phyloP scores from a whole-genome alignment of 768 basidiomycete species.

The Hericium rajendrae region DNA sequence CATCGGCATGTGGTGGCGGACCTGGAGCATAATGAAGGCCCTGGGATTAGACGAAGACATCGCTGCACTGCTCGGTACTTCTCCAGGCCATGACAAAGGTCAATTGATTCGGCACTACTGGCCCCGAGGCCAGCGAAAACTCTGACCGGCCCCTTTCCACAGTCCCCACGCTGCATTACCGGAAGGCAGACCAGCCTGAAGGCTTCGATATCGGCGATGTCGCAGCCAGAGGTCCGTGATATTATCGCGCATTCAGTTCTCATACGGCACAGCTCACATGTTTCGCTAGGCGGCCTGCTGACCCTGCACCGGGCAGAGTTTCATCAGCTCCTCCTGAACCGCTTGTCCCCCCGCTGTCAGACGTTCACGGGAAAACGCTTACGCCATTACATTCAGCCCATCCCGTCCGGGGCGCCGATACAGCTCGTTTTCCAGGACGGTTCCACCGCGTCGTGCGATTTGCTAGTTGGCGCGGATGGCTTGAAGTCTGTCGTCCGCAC shows the following conservation, averaged over 20 bases:
- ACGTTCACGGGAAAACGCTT: conserved; percentile 51
- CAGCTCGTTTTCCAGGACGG: conserved; percentile 55
- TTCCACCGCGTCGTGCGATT: conserved; percentile 46
- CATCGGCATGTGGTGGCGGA: conserved; percentile 28
- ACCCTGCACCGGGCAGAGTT: conserved; percentile 60
- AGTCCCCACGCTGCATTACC: conserved; percentile 46
- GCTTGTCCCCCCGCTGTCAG: conserved; percentile 35
- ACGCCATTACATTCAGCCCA: conserved; percentile 39
- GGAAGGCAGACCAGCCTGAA: conserved; percentile 50
- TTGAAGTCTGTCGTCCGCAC: conserved; percentile 42
- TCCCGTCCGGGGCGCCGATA: conserved; percentile 25
- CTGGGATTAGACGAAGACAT: conserved; percentile 21
- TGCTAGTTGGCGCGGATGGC: conserved; percentile 65
- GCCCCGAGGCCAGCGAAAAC: neutral
- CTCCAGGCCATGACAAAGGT: conserved; percentile 14
- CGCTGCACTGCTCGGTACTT: conserved; percentile 12
- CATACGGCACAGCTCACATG: neutral
- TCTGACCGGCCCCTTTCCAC: neutral
- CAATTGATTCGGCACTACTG: neutral
- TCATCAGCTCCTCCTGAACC: conserved; percentile 44
- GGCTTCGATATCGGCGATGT: conserved; percentile 47
- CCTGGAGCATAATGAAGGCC: conserved; percentile 18
- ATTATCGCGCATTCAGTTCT: neutral
- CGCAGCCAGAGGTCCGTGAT: conserved; percentile 40
- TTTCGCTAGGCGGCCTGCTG: conserved; percentile 20